A percentile compares a stretch with the other conserved stretches of the same genome.
Conservation (phyloP, 495 filamentous ascomycete species). For the Penicillium verhagenii region DNA sequence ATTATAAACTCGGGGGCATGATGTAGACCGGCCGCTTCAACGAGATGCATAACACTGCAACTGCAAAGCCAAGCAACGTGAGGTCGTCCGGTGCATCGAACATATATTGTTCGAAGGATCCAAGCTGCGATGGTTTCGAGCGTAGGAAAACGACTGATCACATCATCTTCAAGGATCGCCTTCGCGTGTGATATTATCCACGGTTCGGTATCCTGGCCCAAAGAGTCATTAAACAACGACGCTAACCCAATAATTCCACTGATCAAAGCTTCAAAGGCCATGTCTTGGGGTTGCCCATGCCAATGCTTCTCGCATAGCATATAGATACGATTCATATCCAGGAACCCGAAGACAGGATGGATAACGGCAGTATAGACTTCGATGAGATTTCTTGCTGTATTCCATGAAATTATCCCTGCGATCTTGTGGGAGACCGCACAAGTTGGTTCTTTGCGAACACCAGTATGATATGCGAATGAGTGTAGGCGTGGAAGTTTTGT, state of each 20-base stretch:
- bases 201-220: slow-evolving; percentile 23
- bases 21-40: slow-evolving; percentile 44
- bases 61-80: slow-evolving; percentile 43
- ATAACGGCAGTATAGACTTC: slow-evolving; percentile 35
- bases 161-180: slow-evolving; percentile 33
- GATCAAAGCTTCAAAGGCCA: slow-evolving; percentile 33
- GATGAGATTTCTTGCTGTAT: slow-evolving; percentile 22
- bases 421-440: slow-evolving; percentile 14
- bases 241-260: slow-evolving; percentile 36
- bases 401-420: slow-evolving; percentile 23
- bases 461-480: slow-evolving; percentile 46
- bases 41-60: slow-evolving; percentile 42
- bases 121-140: slow-evolving; percentile 38
- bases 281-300: slow-evolving; percentile 18
- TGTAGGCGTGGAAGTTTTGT: slow-evolving; percentile 41
- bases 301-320: slow-evolving; percentile 26
- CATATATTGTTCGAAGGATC: slow-evolving; percentile 40
- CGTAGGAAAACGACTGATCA: slow-evolving; percentile 23
- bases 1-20: slow-evolving; percentile 25
- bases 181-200: slow-evolving; percentile 34
- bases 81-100: slow-evolving; percentile 38
- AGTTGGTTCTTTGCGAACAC: slow-evolving; percentile 30
- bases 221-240: slow-evolving; percentile 28
- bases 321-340: slow-evolving; percentile 30
- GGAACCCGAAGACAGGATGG: slow-evolving; percentile 39